Percentiles rank a stretch among this genome's conserved stretches.
Conservation (phyloP, 2,329 filamentous ascomycete species). For the Orbilia oligospora region DNA sequence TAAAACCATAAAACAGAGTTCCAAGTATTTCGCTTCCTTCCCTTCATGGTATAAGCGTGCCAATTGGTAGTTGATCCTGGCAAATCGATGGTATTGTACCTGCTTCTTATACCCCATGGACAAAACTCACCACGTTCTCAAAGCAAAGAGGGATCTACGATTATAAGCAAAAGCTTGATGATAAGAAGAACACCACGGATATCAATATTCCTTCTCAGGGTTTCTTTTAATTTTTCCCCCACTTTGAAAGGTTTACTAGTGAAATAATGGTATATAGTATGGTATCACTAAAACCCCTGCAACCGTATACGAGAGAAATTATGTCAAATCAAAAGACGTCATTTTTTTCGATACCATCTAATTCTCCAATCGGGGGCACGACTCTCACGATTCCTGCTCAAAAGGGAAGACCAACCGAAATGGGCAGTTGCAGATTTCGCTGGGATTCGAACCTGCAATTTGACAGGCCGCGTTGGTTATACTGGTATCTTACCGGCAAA, state of each 20-base stretch:
- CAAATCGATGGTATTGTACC: constrained; percentile 23
- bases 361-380: background rate
- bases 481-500: background rate
- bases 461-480: background rate
- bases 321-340: constrained; percentile 19
- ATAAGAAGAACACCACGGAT: constrained; percentile 14
- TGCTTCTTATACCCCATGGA: constrained; percentile 27
- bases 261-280: no score
- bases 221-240: background rate
- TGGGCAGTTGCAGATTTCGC: constrained; percentile 30
- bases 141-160: constrained; percentile 1
- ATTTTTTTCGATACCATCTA: background rate
- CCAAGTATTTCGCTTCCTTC: constrained; percentile 28
- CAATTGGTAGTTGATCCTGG: background rate
- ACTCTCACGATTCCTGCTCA: constrained; percentile 37
- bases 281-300: background rate
- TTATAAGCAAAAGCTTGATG: constrained; percentile 23
- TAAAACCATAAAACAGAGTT: background rate
- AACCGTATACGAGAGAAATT: background rate
- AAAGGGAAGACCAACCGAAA: constrained; percentile 54
- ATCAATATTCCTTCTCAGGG: constrained; percentile 6
- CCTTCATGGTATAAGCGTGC: constrained; percentile 28
- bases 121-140: constrained; percentile 26
- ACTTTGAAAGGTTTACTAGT: background rate
- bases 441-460: background rate